Base-by-base conservation (phyloP, 2,329 filamentous ascomycete genomes). In the Exophiala calicioides region DNA sequence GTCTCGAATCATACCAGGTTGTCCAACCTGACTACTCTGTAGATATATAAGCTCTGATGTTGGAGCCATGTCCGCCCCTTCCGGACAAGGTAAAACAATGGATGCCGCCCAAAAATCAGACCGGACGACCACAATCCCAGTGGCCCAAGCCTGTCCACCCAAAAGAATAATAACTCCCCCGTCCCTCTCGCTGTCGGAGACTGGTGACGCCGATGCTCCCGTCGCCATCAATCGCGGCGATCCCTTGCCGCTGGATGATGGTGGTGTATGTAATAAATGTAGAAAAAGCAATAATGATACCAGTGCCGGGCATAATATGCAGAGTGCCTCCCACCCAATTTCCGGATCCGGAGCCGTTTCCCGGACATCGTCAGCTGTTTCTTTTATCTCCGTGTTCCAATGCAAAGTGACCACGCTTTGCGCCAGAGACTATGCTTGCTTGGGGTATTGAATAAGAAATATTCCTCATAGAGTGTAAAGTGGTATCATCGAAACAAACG, bases 401-500 rank as follows among this genome's bases (percentile, higher is more conserved):
- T 38, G 23, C 35, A 38, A 9, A 38, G 8, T 18, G 19, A 15
- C 23, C 20, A 10, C 35, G 23, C 35, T 46, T 33, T 18, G 34
- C 39, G 49, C 49, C 49, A 16, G 34, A 13, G 34, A 40, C 38
- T 24, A 42, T 47, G 34, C 43, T 42, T 50, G 35, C 33, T 24
- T 31, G 7, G 33, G n/a, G 19, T 23, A 36, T n/a, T 29, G 15
- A 37, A 38, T 33, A 21, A 24, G 29, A 50, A 49, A 33, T 38
- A 30, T 29, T 42, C 42, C 34, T 32, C 26, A 24, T 26, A 24
- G 30, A 32, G 16, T 43, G n/a, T 35, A 46, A 47, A 37, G n/a
- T 51, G 36, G 52, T 48, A 48, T 51, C 52, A 38, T 48, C 23
- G 29, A 41, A 42, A n/a, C 34, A 40, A 36, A 47, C 52, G 37